Evolutionary conservation across 306 rosid species (phyloP), one percentile per base, ranked within the genome.

Genomic region (Cicer chorassanicum): DNA sequence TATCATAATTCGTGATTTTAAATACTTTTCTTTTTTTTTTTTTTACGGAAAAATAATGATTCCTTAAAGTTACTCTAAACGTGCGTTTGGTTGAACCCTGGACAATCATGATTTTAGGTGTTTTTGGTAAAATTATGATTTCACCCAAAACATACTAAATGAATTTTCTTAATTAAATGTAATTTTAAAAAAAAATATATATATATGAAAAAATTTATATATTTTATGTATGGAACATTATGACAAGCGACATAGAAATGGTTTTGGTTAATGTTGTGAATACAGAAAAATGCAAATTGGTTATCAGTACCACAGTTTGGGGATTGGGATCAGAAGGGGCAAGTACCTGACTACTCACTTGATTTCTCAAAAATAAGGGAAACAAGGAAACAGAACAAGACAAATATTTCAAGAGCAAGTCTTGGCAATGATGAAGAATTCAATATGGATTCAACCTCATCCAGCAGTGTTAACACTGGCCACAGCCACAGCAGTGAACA

Each of bases 221-320:
- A 24, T 24, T 2, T 24, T 24, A 24, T 24, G 29, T 24, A 24
- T 24, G 29, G 29, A 24, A 24, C 0, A 24, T 24, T 24, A 2
- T 24, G 3, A 24, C 3, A 24, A 24, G 29, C 29, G 29, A 24
- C 29, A 24, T 24, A 24, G 29, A 24, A 24, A 24, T 24, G 29
- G 2, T 24, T 24, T 24, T 24, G 29, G 29, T 24, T 0, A 29
- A 29, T 29, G 3, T 5, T 68, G 44, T 68, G 24, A 74, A 62
- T 68, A 59, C 84, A 92, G 97, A 94, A 90, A 84, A 85, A 74
- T 74, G 89, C 67, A 44, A 84, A 90, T 9, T 90, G 97, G 99
- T 62, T 94, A 79, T 92, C 99, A 57, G 96, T 94, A 77, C 99
- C 99, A 29, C 99, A 94, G 74, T 94, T 92, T 77, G 99, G 99